Evolutionary conservation across 1,284 basidiomycete species (phyloP), one percentile per base, ranked within the genome.

Genomic region (Microstroma glucosiphilum): DNA sequence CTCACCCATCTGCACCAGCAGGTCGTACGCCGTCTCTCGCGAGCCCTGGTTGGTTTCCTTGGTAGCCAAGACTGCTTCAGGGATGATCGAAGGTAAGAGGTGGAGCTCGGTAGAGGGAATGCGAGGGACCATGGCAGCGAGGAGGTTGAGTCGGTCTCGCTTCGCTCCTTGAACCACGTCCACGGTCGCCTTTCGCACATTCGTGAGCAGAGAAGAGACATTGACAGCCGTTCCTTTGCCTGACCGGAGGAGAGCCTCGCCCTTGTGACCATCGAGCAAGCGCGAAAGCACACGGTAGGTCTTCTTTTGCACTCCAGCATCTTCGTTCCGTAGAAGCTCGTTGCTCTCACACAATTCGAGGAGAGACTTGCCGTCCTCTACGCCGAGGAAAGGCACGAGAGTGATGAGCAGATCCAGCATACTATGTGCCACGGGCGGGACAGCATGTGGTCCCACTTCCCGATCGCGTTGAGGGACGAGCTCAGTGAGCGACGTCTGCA

Each of bases 41-140:
- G 92, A 89, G 72, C 91, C 91, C 79, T 94, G 92, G 42, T 96
- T 96, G 8, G 92, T 90, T 79, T 98, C 96, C 79, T 98, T 99
- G 30, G 93, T 97, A 1, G 91, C 93, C n/a, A 99, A 82, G 3
- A 97, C 89, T 15, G 91, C 92, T 82, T 99, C 96, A 0, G 94
- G 91, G 57, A 98, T 89, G 57, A 98, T 82, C 1, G 88, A 87
- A 1, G 92, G 90, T 56, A 99, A 86, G 58, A 93, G 81, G 74
- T 96, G 90, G 64, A 98, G 82, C 37, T 88, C 84, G 17, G 86
- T 85, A 1, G 85, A 79, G 0, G 90, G 88, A 40, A 97, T 84
- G 26, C 81, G 80, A 4, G 86, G 83, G 19, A 96, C 83, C n/a
- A 98, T 83, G 0, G 85, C 82, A 1, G 86, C 81, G 49, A 97